Evolutionary conservation across 495 filamentous ascomycete genomes (phyloP).

Genomic region (Annulohypoxylon nitens): DNA sequence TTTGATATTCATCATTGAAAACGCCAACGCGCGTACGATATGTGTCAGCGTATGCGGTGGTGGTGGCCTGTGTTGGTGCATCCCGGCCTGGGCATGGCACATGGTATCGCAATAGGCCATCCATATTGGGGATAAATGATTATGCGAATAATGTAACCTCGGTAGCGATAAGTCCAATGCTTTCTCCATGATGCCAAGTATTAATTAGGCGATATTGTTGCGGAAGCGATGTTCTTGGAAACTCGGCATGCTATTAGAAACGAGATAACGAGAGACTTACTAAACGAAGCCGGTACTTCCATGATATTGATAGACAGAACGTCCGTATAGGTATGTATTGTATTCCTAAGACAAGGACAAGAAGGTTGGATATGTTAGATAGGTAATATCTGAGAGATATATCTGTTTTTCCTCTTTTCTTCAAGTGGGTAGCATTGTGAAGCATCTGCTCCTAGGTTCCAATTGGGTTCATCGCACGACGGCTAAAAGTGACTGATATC

Average conservation of each 20-base stretch:
- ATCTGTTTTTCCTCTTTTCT: background rate
- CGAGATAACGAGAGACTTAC: slow-evolving; percentile 17
- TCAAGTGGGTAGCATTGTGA: background rate
- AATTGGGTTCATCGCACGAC: slow-evolving; percentile 16
- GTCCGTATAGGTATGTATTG: too few relatives aligned
- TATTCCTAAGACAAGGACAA: background rate
- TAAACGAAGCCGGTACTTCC: background rate
- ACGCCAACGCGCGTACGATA: background rate
- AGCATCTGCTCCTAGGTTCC: background rate
- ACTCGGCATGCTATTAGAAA: background rate
- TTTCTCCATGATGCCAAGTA: background rate
- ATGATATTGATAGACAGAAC: background rate
- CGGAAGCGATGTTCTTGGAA: background rate
- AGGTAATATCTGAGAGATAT: too few relatives aligned
- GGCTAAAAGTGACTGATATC: slow-evolving; percentile 26
- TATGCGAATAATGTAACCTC: background rate
- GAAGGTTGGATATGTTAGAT: background rate
- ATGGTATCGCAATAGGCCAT: background rate
- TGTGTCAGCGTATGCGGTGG: background rate
- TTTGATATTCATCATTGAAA: background rate
- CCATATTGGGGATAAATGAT: slow-evolving; percentile 3
- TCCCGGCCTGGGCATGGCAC: background rate
- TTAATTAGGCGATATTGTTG: background rate
- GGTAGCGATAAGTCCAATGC: background rate
- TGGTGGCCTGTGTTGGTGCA: background rate